Evolutionary conservation across 306 rosid species (phyloP), one percentile per base, ranked within the genome.

Genomic region (Rosa rugosa): DNA sequence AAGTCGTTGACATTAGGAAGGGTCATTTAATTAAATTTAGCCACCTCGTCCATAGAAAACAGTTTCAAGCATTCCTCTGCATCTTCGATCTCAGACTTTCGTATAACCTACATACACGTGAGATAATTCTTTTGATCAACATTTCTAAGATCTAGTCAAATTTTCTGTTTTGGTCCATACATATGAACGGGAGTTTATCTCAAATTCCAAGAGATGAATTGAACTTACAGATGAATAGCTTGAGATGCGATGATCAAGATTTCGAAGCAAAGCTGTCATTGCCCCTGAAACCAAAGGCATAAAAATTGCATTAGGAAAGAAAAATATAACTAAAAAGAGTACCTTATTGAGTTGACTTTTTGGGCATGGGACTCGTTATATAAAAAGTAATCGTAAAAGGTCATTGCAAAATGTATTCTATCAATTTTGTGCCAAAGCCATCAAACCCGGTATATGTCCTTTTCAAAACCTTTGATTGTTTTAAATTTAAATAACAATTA

Each of bases 171-270:
- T 54, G 17, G 51, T 47, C 51, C 51, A 20, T 5, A 12, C 20
- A 8, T 18, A 54, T 54, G 3, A 7, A 0, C 4, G 22, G 10
- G 59, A n/a, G 11, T 47, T 49, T 13, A 0, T 16, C 54, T 49
- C 18, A 49, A 49, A 12, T 36, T 80, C 23, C 40, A 42, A 57
- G 42, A 78, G 71, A 85, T 82, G 46, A 67, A 79, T 73, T 44
- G 70, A 84, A 88, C 99, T 92, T 87, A 95, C 99, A 64, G 97
- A 87, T 59, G 98, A 89, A 71, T 92, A 91, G 71, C 92, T 97
- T 0, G 99, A 95, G 76, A 95, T 95, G 80, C 97, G 92, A 79
- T 91, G 91, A 87, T 91, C 97, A 42, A 97, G 97, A 82, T 95
- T 97, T 34, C 96, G 89, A 80, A 95, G 99, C 88, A 95, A 87